A percentile compares a stretch with the other conserved stretches of the same genome.
phyloP scores from a whole-genome alignment of 129 eudicot species.

The Escallonia herrerae region DNA sequence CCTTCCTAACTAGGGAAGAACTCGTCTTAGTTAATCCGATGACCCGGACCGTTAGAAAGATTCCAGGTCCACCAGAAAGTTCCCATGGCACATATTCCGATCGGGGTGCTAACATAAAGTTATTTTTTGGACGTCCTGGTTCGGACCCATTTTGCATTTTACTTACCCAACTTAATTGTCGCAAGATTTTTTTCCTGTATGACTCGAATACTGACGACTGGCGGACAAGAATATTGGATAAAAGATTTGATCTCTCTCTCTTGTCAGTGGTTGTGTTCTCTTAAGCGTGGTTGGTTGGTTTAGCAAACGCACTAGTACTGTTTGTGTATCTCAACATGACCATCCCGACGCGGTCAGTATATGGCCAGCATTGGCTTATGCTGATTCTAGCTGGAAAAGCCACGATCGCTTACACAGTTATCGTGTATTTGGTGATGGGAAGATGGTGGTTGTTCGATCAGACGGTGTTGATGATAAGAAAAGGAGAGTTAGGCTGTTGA shows the following conservation, averaged over 20 bases:
- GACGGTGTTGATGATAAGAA: constrained; percentile 12
- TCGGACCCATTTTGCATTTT: constrained; percentile 34
- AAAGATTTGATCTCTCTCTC: neutral
- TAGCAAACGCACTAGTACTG: constrained; percentile 32
- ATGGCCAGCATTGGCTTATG: constrained; percentile 30
- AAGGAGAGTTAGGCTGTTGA: constrained; percentile 29
- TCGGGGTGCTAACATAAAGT: constrained; percentile 55
- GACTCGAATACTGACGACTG: constrained; percentile 35
- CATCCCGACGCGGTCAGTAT: constrained; percentile 47
- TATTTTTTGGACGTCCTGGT: constrained; percentile 30
- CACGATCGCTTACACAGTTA: too few relatives aligned
- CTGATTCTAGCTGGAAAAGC: too few relatives aligned
- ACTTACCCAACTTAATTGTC: constrained; percentile 36
- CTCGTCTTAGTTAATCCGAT: constrained; percentile 54
- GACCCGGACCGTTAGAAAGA: constrained; percentile 28
- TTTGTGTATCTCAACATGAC: constrained; percentile 18
- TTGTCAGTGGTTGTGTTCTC: constrained; percentile 11
- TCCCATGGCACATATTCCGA: constrained; percentile 65
- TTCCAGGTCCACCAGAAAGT: constrained; percentile 46
- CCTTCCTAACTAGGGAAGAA: constrained; percentile 46
- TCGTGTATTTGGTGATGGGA: constrained; percentile 57
- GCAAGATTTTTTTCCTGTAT: constrained; percentile 44
- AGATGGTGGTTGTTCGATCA: constrained; percentile 47
- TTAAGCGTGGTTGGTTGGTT: constrained; percentile 43
- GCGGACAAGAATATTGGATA: constrained; percentile 32